These are phyloP conservation scores for Zygoascus flipseniorum DNA, from an alignment of 805 yeast species.

Conservation along the genomic window DNA sequence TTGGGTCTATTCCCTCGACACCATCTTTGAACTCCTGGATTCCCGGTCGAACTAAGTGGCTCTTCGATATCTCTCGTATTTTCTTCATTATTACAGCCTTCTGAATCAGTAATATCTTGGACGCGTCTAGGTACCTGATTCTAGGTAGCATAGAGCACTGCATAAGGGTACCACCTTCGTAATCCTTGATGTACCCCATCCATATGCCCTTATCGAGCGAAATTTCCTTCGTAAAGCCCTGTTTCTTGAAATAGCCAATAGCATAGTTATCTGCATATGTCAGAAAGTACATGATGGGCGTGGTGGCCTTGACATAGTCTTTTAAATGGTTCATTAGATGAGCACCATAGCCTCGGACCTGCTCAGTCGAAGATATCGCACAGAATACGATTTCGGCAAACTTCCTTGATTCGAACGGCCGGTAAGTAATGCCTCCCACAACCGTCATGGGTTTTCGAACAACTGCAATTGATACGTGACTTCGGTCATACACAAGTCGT, in stretches of 20 bases:
- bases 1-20: slow-evolving; percentile 50
- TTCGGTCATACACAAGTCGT: slow-evolving; percentile 85
- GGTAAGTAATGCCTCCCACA: slow-evolving; percentile 94
- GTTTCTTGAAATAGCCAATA: slow-evolving; percentile 95
- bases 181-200: slow-evolving; percentile 99
- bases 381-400: slow-evolving; percentile 98
- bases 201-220: slow-evolving; percentile 76
- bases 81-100: slow-evolving; percentile 86
- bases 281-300: slow-evolving; percentile 75
- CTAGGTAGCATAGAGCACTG: slow-evolving; percentile 91
- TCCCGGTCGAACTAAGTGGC: slow-evolving; percentile 79
- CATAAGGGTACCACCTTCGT: slow-evolving; percentile 98
- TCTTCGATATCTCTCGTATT: slow-evolving; percentile 67
- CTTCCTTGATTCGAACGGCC: slow-evolving; percentile 83
- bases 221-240: slow-evolving; percentile 94
- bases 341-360: slow-evolving; percentile 97
- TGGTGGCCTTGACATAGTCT: slow-evolving; percentile 86
- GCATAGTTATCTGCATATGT: slow-evolving; percentile 99
- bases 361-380: slow-evolving; percentile 96
- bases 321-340: slow-evolving; percentile 96
- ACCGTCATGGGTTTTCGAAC: slow-evolving; percentile 89
- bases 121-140: slow-evolving; percentile 80
- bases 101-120: slow-evolving; percentile 76
- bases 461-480: slow-evolving; percentile 93
- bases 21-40: slow-evolving; percentile 55